Evolutionary conservation across 768 basidiomycete species (phyloP).

Genomic region (Suillus discolor): DNA sequence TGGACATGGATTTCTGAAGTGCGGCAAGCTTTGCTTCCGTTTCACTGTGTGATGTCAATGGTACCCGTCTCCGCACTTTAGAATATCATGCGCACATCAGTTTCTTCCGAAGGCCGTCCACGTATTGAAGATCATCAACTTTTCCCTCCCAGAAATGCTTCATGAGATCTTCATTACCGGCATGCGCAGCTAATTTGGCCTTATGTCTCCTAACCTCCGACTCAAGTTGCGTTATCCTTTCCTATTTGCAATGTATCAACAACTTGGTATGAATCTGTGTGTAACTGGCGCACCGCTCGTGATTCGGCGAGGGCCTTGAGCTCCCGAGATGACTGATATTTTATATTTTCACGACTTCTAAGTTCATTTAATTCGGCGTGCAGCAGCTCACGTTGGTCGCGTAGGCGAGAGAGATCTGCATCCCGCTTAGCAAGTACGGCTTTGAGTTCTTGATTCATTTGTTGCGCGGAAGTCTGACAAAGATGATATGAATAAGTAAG

Average conservation of each 20-base stretch:
- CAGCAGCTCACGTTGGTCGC: slow-evolving; percentile 72
- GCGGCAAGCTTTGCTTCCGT: slow-evolving; percentile 52
- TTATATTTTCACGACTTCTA: slow-evolving; percentile 62
- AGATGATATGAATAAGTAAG: slow-evolving; percentile 17
- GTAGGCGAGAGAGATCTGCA: slow-evolving; percentile 64
- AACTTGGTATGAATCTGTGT: slow-evolving; percentile 11
- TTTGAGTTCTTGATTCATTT: slow-evolving; percentile 65
- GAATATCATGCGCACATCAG: slow-evolving; percentile 48
- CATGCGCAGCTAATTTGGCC: slow-evolving; percentile 73
- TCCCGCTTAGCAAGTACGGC: slow-evolving; percentile 63
- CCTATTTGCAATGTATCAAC: slow-evolving; percentile 42
- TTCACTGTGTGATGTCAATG: slow-evolving; percentile 41
- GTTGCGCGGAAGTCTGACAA: slow-evolving; percentile 42
- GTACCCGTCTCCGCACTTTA: background rate
- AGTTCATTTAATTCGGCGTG: slow-evolving; percentile 68
- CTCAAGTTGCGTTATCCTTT: slow-evolving; percentile 69
- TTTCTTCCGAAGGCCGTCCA: slow-evolving; percentile 54
- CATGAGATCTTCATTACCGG: slow-evolving; percentile 72
- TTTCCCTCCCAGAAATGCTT: slow-evolving; percentile 64
- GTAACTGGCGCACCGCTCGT: slow-evolving; percentile 45
- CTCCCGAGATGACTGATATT: slow-evolving; percentile 61
- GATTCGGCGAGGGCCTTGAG: slow-evolving; percentile 65
- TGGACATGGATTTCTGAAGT: slow-evolving; percentile 51
- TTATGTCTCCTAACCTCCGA: slow-evolving; percentile 77
- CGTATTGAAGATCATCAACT: slow-evolving; percentile 52